Conservation (phyloP, 169 alveolate species). For the Cryptosporidium tyzzeri region DNA sequence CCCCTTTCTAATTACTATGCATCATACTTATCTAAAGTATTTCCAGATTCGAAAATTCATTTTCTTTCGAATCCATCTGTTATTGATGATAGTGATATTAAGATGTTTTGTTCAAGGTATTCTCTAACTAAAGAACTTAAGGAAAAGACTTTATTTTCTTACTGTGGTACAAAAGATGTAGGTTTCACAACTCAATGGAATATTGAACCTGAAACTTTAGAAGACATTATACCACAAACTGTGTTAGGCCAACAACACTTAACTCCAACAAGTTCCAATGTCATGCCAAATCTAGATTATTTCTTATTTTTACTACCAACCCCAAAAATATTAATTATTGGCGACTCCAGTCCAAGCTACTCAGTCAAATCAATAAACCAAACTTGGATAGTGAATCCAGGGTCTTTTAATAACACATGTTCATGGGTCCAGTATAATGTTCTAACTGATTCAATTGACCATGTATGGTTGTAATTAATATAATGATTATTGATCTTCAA, state of each 20-base stretch:
- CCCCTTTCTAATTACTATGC: slow-evolving; percentile 51
- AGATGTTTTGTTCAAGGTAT: slow-evolving; percentile 18
- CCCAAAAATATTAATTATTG: slow-evolving; percentile 53
- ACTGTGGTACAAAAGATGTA: slow-evolving; percentile 26
- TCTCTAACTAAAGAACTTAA: slow-evolving; percentile 60
- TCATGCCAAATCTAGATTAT: slow-evolving; percentile 33
- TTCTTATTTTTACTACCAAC: slow-evolving; percentile 36
- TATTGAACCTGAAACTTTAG: slow-evolving; percentile 24
- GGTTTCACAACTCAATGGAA: slow-evolving; percentile 46
- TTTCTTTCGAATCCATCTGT: slow-evolving; percentile 30
- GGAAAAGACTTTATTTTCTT: slow-evolving; percentile 66
- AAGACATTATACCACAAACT: slow-evolving; percentile 45
- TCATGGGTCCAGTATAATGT: slow-evolving; percentile 66
- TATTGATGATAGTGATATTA: slow-evolving; percentile 7
- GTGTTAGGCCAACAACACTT: slow-evolving; percentile 55
- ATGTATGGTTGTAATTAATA: slow-evolving; percentile 38
- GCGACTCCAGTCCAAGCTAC: slow-evolving; percentile 62
- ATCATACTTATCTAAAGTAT: slow-evolving; percentile 15
- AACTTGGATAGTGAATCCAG: slow-evolving; percentile 64
- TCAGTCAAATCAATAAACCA: slow-evolving; percentile 40
- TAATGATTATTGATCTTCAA: neutral
- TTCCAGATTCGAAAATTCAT: slow-evolving; percentile 22
- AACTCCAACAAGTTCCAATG: slow-evolving; percentile 64
- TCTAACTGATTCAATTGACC: slow-evolving; percentile 22
- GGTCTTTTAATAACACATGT: slow-evolving; percentile 61